Evolutionary conservation across 768 basidiomycete genomes (phyloP), one percentile per base, ranked within the genome.

Genomic region (Termitomyces sp.): DNA sequence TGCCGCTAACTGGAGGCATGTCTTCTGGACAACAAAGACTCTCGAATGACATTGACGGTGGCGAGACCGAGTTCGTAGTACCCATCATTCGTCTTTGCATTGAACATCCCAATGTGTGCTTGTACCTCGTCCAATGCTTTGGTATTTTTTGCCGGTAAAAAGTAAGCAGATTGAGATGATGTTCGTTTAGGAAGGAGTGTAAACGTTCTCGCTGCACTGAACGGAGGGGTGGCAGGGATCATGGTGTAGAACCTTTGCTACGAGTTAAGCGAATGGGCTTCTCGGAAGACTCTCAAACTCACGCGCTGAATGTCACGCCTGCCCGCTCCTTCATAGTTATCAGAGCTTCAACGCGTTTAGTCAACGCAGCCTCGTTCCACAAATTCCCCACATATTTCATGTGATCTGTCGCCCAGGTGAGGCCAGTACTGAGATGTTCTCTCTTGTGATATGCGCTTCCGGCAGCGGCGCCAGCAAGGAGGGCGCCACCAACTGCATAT

Each of bases 31-130:
- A 69, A 64, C 17, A 87, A 66, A 0, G 83, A 83, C 53, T 85
- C 80, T 52, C 83, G 75, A 55, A 92, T 80, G 24, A 83, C 61
- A 48, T 80, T 75, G 17, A 83, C 85, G 0, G 82, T 80, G 44
- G 78, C 72, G 37, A 95, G 71, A 1, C 93, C 94, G 7, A 97
- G 74, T 61, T 84, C 83, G 64, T 95, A 95, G 70, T 93, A 97
- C 19, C 93, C 93, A 61, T 95, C 93, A 63, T 97, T 96, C 22
- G 82, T 84, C 59, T 75, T 78, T 5, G 82, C 79, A 55, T 79
- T 77, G 70, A 97, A 98, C 88, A 98, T 96, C 34, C 85, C 85
- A 35, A 83, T 90, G 65, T 98, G 94, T 6, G 91, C 93, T 56
- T 86, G 76, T 9, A 95, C 70, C 68, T 96, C 93, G 64, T 93